These are phyloP conservation scores for Dissoconium aciculare DNA, from an alignment of 2,329 filamentous ascomycete species.

Conservation along the genomic window DNA sequence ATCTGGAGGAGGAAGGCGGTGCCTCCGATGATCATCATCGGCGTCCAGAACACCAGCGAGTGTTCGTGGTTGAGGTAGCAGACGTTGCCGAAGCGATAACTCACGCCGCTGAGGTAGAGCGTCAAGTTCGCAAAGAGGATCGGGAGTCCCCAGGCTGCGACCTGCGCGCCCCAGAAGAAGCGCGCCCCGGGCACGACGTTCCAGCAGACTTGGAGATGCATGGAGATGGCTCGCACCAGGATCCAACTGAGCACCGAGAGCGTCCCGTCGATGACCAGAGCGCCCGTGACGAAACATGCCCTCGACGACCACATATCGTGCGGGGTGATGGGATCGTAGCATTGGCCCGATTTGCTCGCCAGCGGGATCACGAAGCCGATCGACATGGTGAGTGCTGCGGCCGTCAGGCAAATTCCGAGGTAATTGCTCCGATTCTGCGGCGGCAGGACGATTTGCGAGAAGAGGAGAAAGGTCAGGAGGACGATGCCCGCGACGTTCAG, in stretches of 20 bases:
- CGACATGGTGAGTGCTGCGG: slow-evolving; percentile 59
- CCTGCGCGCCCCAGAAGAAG: slow-evolving; percentile 22
- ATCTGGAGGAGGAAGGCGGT: slow-evolving; percentile 23
- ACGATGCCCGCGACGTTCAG: slow-evolving; percentile 55
- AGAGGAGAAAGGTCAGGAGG: slow-evolving; percentile 56
- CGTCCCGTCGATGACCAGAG: slow-evolving; percentile 62
- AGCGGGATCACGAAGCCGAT: slow-evolving; percentile 74
- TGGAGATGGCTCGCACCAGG: slow-evolving; percentile 39
- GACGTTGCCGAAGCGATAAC: slow-evolving; percentile 55
- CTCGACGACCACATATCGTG: slow-evolving; percentile 61
- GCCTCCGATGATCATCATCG: slow-evolving; percentile 23
- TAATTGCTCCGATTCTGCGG: slow-evolving; percentile 73
- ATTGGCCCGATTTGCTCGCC: slow-evolving; percentile 56
- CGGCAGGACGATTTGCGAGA: slow-evolving; percentile 63
- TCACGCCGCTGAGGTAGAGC: slow-evolving; percentile 23
- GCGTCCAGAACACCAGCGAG: slow-evolving; percentile 26
- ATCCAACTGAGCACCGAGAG: slow-evolving; percentile 67
- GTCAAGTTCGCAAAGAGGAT: slow-evolving; percentile 31
- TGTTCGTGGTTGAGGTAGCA: slow-evolving; percentile 65
- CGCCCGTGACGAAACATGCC: slow-evolving; percentile 67
- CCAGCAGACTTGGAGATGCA: slow-evolving; percentile 27
- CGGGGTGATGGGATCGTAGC: slow-evolving; percentile 71
- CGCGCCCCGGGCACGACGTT: slow-evolving; percentile 19
- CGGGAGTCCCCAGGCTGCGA: slow-evolving; percentile 19
- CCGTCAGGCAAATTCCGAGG: slow-evolving; percentile 62